A percentile compares a stretch with the other conserved stretches of the same genome.
Conservation (phyloP, 805 yeast genomes). For the Metschnikowia henanensis region DNA sequence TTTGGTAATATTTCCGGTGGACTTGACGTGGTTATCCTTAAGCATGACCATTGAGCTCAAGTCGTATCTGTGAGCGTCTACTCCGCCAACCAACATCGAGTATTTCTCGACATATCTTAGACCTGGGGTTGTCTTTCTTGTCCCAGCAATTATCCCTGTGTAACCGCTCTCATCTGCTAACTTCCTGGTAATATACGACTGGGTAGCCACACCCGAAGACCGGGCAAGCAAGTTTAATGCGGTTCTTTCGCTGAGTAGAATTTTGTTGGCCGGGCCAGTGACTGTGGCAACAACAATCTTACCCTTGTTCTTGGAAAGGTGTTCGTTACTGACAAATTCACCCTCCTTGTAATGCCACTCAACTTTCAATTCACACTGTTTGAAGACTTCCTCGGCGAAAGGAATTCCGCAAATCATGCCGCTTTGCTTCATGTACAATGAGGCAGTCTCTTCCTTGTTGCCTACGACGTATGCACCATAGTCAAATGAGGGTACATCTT, state of each 20-base stretch:
- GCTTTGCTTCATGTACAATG: conserved; percentile 74
- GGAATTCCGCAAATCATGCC: conserved; percentile 88
- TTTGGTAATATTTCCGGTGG: conserved; percentile 86
- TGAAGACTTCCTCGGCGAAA: conserved; percentile 81
- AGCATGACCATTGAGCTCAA: conserved; percentile 94
- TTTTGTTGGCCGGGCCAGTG: conserved; percentile 76
- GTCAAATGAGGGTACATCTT: conserved; percentile 93
- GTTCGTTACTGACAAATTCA: conserved; percentile 37
- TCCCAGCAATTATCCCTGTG: conserved; percentile 87
- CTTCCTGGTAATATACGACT: conserved; percentile 53
- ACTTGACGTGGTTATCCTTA: conserved; percentile 91
- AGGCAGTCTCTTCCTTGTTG: conserved; percentile 63
- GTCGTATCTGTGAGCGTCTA: conserved; percentile 90
- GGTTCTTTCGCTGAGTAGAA: conserved; percentile 82
- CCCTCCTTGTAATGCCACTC: conserved; percentile 83
- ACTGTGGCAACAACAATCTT: conserved; percentile 71
- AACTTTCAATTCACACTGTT: conserved; percentile 68
- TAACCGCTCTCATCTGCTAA: conserved; percentile 71
- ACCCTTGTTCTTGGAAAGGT: conserved; percentile 51
- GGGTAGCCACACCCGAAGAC: conserved; percentile 85
- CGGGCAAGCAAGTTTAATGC: conserved; percentile 81
- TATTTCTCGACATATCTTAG: conserved; percentile 85
- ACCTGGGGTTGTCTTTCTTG: conserved; percentile 98
- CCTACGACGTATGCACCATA: conserved; percentile 98
- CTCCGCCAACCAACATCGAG: conserved; percentile 94